Evolutionary conservation across 1,139 yeast genomes (phyloP), one percentile per base, ranked within the genome.

Genomic region (Nadsonia starkeyi-henricii): DNA sequence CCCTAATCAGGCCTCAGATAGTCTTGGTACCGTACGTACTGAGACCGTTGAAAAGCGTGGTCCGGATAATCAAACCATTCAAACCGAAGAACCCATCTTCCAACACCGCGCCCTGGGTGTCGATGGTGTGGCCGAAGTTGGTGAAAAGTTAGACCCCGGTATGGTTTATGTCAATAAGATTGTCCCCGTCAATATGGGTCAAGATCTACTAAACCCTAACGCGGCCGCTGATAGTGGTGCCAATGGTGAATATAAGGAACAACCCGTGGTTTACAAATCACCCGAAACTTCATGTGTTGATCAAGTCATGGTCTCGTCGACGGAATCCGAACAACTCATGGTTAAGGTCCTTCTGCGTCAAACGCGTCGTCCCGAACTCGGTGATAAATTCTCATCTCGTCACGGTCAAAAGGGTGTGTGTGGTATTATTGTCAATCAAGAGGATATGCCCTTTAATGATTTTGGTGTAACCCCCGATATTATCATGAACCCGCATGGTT

Each of bases 391-490:
- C 60, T 88, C 96, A 2, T 86, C 96, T 1, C 81, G 97, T 65
- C 96, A 88, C 66, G 98, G 98, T 36, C 98, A 91, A 66, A 91
- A 91, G 71, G 98, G 98, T 76, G 97, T 91, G 36, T 89, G 97
- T 72, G 97, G 97, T 66, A 85, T 89, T 57, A 91, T 89, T 65
- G 96, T 89, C 15, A 89, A 85, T 60, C 96, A 89, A 62, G 96
- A 88, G 63, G 98, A 91, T 62, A 74, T 91, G 74, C 98, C 98
- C 33, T 91, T 89, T 64, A 85, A 81, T 62, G 96, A 89, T 58
- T 76, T 79, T 53, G 97, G 97, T 59, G 77, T 89, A 45, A 72
- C 78, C 2, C 98, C 98, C 0, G 98, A 91, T 68, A 88, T 91
- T 56, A 91, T 91, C 61, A 91, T 91, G 95, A 91, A 91, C 62